Evolutionary conservation across 2,329 filamentous ascomycete genomes (phyloP).

Genomic region (Daldinia sp.): DNA sequence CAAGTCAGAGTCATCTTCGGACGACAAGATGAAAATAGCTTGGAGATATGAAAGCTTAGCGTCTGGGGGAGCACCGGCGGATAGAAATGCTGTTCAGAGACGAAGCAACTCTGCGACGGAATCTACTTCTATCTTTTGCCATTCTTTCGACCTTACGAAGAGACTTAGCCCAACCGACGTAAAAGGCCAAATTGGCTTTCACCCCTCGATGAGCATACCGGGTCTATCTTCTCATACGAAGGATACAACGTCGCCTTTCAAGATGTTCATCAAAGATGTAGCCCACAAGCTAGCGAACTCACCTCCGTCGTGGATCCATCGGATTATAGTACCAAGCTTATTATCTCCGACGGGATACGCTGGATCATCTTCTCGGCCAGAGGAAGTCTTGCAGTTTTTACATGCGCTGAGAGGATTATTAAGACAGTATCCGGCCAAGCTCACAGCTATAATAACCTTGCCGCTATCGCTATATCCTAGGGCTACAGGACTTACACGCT

Average conservation of each 20-base stretch:
- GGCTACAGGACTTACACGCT: constrained; percentile 76
- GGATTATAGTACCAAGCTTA: constrained; percentile 83
- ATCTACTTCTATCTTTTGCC: constrained; percentile 65
- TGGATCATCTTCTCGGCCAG: constrained; percentile 71
- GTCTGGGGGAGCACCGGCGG: constrained; percentile 70
- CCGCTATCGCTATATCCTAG: constrained; percentile 84
- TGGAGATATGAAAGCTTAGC: constrained; percentile 94
- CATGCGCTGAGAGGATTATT: constrained; percentile 80
- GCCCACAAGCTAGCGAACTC: constrained; percentile 64
- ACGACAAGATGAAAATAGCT: constrained; percentile 96
- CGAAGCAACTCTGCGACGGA: constrained; percentile 27
- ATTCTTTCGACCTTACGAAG: constrained; percentile 76
- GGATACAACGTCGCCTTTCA: constrained; percentile 62
- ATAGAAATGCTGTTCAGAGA: constrained; percentile 41
- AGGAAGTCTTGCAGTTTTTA: constrained; percentile 80
- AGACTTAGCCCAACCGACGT: constrained; percentile 61
- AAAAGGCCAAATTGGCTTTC: constrained; percentile 62
- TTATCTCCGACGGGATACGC: constrained; percentile 88
- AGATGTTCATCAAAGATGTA: constrained; percentile 68
- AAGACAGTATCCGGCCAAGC: constrained; percentile 67
- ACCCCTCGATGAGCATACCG: constrained; percentile 50
- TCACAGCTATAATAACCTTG: constrained; percentile 79
- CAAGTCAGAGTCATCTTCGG: constrained; percentile 52
- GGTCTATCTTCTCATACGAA: constrained; percentile 31
- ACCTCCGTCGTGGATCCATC: constrained; percentile 71